phyloP scores from a whole-genome alignment of 768 basidiomycete species.

The Leccinum incarnatum region DNA sequence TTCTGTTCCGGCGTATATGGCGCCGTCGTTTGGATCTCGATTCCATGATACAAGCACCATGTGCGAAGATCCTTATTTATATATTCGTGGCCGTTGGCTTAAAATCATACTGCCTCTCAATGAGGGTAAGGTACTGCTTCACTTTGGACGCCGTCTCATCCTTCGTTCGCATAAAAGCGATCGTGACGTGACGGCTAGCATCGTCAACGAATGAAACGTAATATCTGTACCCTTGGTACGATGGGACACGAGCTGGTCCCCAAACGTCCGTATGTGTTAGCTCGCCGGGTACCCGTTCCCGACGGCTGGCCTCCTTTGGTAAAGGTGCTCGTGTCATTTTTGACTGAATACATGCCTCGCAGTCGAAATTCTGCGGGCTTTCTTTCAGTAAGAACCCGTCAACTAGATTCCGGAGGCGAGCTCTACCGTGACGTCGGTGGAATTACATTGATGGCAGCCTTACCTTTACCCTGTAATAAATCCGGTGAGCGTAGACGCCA shows the following conservation, averaged over 20 bases:
- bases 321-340: not conserved
- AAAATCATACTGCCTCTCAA: not conserved
- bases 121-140: not conserved
- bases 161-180: not conserved
- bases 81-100: slow-evolving; percentile 28
- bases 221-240: not conserved
- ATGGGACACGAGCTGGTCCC: not conserved
- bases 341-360: not conserved
- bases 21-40: slow-evolving; percentile 6
- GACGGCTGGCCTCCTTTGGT: not conserved
- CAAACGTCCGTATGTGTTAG: not conserved
- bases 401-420: not conserved
- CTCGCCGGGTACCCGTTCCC: not conserved
- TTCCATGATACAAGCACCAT: slow-evolving; percentile 26
- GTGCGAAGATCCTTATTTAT: slow-evolving; percentile 21
- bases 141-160: not conserved
- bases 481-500: no score
- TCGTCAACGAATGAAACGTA: not conserved
- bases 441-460: no score
- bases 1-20: slow-evolving; percentile 38
- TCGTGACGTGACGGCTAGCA: not conserved
- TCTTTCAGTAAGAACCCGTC: not conserved
- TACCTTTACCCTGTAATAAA: no score
- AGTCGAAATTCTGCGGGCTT: not conserved
- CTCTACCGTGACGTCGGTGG: no score